Conservation (phyloP, 768 basidiomycete genomes). For the Grammothele lineata region DNA sequence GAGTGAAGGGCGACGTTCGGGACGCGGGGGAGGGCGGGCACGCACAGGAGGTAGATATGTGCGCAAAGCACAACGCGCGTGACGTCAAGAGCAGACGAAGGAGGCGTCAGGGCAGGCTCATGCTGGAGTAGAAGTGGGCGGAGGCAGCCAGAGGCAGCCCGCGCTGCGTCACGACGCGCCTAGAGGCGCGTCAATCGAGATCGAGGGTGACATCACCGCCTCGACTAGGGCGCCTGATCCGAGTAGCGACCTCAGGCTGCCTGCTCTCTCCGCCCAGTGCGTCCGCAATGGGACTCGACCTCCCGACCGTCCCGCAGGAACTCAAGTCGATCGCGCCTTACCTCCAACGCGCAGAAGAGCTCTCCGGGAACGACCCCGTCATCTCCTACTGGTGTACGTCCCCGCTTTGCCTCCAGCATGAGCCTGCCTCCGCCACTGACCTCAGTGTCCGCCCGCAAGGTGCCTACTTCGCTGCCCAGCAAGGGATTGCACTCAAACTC, state of each 20-base stretch:
- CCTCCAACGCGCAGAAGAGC: conserved; percentile 87
- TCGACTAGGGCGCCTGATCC: conserved; percentile 2
- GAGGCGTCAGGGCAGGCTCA: too few species aligned
- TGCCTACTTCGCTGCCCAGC: conserved; percentile 88
- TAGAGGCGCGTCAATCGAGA: too few species aligned
- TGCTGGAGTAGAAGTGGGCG: too few species aligned
- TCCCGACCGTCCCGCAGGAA: conserved; percentile 55
- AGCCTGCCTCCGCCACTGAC: neutral
- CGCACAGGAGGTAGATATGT: too few species aligned
- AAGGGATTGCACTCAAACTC: conserved; percentile 72
- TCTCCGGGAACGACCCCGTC: conserved; percentile 76
- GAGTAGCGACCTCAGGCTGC: too few species aligned
- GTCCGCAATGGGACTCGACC: conserved; percentile 36
- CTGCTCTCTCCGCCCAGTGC: too few species aligned
- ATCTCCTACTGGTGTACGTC: conserved; percentile 94
- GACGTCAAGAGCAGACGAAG: conserved; percentile 4
- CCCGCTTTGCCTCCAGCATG: neutral
- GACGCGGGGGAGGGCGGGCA: too few species aligned
- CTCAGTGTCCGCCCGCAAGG: conserved; percentile 39
- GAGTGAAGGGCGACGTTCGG: neutral
- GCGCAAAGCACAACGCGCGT: neutral
- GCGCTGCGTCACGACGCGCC: too few species aligned
- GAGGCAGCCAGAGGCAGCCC: too few species aligned
- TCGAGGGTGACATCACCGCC: conserved; percentile 15
- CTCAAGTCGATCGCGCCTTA: conserved; percentile 74